phyloP scores from a whole-genome alignment of 768 basidiomycete genomes.

The Russula dissimulans region DNA sequence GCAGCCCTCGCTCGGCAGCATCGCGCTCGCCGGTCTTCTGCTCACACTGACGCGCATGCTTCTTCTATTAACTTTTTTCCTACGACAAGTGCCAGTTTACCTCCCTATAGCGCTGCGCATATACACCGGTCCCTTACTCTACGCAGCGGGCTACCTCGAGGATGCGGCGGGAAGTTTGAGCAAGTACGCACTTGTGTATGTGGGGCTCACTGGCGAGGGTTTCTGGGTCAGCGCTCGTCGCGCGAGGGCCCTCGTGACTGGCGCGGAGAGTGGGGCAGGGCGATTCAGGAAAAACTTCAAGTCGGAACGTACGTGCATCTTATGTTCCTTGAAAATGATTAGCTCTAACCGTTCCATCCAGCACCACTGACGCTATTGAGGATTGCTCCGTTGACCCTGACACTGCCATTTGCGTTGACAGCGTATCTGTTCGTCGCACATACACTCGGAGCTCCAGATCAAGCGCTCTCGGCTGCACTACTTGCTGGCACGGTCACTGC shows the following conservation, averaged over 20 bases:
- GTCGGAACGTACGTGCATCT: conserved; percentile 44
- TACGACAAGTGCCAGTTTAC: conserved; percentile 50
- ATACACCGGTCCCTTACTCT: conserved; percentile 33
- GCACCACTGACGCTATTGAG: conserved; percentile 66
- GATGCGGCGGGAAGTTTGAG: conserved; percentile 44
- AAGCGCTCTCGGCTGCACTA: conserved; percentile 67
- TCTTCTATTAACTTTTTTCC: conserved; percentile 37
- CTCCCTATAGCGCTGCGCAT: conserved; percentile 36
- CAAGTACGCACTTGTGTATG: conserved; percentile 48
- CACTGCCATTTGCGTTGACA: conserved; percentile 69
- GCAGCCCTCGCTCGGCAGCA: conserved; percentile 73
- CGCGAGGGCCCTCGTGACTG: conserved; percentile 47
- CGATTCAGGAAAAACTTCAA: conserved; percentile 41
- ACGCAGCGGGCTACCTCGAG: conserved; percentile 37
- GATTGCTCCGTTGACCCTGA: conserved; percentile 67
- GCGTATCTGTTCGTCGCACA: conserved; percentile 90
- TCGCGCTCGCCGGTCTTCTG: conserved; percentile 67
- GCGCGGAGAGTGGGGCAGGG: conserved; percentile 40
- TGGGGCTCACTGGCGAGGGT: conserved; percentile 45
- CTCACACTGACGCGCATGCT: conserved; percentile 62
- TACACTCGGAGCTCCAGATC: conserved; percentile 55
- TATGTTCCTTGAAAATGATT: neutral
- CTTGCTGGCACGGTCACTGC: conserved; percentile 74
- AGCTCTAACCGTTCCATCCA: conserved; percentile 21
- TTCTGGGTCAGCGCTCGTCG: conserved; percentile 45